Conservation (phyloP, 2,329 filamentous ascomycete genomes). For the Magnaporthales sp. region DNA sequence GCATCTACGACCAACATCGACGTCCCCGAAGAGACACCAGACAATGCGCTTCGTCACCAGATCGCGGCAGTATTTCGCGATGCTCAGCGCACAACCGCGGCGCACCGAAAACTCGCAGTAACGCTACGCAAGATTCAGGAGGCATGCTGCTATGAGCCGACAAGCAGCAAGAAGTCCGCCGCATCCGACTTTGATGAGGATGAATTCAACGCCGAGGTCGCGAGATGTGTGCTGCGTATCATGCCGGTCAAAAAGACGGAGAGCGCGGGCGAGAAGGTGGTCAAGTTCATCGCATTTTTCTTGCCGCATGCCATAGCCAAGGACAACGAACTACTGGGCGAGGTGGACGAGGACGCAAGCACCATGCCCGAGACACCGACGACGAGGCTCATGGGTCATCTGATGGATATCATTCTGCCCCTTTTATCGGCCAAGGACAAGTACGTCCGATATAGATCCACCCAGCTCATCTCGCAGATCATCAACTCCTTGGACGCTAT, state of each 20-base stretch:
- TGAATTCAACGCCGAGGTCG: conserved; percentile 81
- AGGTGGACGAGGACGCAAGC: conserved; percentile 59
- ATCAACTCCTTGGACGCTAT: conserved; percentile 89
- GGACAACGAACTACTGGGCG: conserved; percentile 59
- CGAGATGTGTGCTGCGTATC: conserved; percentile 71
- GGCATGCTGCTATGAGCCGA: conserved; percentile 61
- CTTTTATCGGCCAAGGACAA: conserved; percentile 87
- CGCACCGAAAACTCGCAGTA: conserved; percentile 82
- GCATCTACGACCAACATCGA: conserved; percentile 34
- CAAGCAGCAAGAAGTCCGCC: conserved; percentile 38
- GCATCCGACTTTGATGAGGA: conserved; percentile 69
- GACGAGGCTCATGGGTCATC: conserved; percentile 63
- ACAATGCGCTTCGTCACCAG: conserved; percentile 63
- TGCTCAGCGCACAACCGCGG: conserved; percentile 82
- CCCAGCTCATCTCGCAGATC: conserved; percentile 82
- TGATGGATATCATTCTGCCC: conserved; percentile 66
- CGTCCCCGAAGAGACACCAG: conserved; percentile 63
- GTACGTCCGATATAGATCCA: conserved; percentile 78
- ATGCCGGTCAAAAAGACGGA: conserved; percentile 90
- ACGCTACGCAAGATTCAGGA: conserved; percentile 88
- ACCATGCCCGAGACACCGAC: conserved; percentile 76
- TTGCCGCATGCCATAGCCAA: conserved; percentile 63
- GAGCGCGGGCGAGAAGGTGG: conserved; percentile 72
- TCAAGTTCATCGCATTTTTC: conserved; percentile 84
- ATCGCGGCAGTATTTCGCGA: conserved; percentile 67